phyloP scores from a whole-genome alignment of 2,329 filamentous ascomycete genomes.

The Neofusicoccum sp. region DNA sequence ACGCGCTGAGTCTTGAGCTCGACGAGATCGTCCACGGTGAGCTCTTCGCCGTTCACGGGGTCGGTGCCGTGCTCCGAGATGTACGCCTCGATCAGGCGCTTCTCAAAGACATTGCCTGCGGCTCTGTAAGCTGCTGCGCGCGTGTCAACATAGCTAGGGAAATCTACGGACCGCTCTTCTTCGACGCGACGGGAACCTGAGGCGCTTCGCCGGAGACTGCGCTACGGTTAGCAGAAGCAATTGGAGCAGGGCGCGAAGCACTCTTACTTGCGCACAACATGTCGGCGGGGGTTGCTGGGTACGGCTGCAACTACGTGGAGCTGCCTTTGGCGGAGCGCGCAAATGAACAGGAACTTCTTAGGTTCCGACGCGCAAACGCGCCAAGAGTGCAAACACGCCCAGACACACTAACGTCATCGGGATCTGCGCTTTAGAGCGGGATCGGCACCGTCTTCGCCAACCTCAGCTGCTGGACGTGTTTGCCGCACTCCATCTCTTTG shows the following conservation, averaged over 20 bases:
- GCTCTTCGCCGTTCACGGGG: conserved; percentile 81
- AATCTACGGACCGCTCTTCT: conserved; percentile 74
- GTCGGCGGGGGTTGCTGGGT: conserved; percentile 1
- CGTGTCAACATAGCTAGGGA: conserved; percentile 18
- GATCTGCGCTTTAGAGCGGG: not conserved
- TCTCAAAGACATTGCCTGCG: conserved; percentile 86
- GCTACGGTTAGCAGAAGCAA: conserved; percentile 22
- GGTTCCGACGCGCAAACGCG: conserved; percentile 9
- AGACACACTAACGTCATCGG: conserved; percentile 1
- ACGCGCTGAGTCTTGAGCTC: conserved; percentile 79
- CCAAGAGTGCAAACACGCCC: not conserved
- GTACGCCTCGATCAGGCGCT: conserved; percentile 90
- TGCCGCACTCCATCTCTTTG: not conserved
- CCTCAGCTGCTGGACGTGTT: not conserved
- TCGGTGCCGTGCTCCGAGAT: conserved; percentile 92
- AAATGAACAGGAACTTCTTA: conserved; percentile 3
- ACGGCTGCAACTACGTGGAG: conserved; percentile 7
- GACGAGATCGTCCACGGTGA: conserved; percentile 80
- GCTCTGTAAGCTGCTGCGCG: conserved; percentile 30
- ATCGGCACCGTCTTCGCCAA: conserved; percentile 1
- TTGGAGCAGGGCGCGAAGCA: not conserved
- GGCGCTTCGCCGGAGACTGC: conserved; percentile 95
- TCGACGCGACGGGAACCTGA: conserved; percentile 89
- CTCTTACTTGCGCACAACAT: conserved; percentile 43
- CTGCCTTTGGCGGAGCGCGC: conserved; percentile 4